A percentile compares a stretch with the other conserved stretches of the same genome.
phyloP scores from a whole-genome alignment of 2,329 filamentous ascomycete genomes.

The Nemania sp. region DNA sequence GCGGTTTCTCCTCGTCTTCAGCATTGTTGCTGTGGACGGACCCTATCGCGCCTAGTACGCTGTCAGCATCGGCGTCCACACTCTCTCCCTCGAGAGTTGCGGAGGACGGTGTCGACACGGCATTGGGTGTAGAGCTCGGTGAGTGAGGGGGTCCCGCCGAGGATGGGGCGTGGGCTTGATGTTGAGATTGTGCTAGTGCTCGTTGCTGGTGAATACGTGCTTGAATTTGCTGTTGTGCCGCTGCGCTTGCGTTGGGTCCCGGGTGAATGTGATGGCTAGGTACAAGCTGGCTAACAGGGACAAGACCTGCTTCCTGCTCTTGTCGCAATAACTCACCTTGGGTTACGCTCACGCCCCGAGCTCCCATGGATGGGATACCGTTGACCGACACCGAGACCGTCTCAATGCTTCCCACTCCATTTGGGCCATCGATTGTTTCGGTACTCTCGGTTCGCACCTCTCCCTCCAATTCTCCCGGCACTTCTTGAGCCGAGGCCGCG shows the following conservation, averaged over 20 bases:
- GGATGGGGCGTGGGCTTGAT: conserved; percentile 42
- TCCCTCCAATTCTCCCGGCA: conserved; percentile 61
- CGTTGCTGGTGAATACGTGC: conserved; percentile 42
- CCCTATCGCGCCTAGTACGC: conserved; percentile 52
- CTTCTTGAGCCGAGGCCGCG: conserved; percentile 45
- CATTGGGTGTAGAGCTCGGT: conserved; percentile 33
- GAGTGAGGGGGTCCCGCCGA: conserved; percentile 38
- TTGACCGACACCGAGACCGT: conserved; percentile 83
- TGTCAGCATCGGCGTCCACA: conserved; percentile 48
- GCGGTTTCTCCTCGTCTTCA: conserved; percentile 75
- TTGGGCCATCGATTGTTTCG: conserved; percentile 83
- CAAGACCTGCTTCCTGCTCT: conserved; percentile 84
- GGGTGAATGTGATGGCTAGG: conserved; percentile 54
- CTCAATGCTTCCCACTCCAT: conserved; percentile 82
- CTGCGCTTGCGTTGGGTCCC: conserved; percentile 40
- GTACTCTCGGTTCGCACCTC: conserved; percentile 79
- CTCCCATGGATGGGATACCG: conserved; percentile 68
- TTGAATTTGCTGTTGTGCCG: conserved; percentile 42
- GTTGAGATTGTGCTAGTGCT: conserved; percentile 44
- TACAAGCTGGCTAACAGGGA: conserved; percentile 73
- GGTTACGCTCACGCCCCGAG: conserved; percentile 70
- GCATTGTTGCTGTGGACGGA: conserved; percentile 53
- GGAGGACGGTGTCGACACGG: conserved; percentile 39
- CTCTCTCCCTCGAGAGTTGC: conserved; percentile 39
- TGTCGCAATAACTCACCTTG: conserved; percentile 89